phyloP scores from a whole-genome alignment of 2,329 filamentous ascomycete genomes.

The Alternaria arbusti region DNA sequence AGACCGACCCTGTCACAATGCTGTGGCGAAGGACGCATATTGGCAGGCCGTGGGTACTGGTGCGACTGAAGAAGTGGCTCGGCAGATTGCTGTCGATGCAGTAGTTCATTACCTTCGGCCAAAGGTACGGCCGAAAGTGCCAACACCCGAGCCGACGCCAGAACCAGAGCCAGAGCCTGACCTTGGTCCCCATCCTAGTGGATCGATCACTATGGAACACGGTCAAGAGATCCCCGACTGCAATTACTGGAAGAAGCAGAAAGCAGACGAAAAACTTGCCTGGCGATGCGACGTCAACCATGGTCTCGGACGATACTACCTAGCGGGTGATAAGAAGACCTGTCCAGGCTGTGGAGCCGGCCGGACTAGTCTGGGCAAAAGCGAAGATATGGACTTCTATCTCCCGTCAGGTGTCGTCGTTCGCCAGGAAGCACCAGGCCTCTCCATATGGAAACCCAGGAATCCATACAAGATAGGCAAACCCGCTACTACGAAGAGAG shows the following conservation, averaged over 20 bases:
- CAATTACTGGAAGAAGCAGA: slow-evolving; percentile 19
- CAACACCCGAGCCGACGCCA: slow-evolving; percentile 16
- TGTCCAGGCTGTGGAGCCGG: slow-evolving; percentile 34
- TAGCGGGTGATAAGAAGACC: slow-evolving; percentile 29
- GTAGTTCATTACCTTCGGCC: slow-evolving; percentile 19
- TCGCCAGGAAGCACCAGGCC: slow-evolving; percentile 22
- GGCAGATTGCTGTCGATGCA: slow-evolving; percentile 16
- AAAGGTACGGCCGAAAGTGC: slow-evolving; percentile 14
- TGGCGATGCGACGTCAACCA: slow-evolving; percentile 40
- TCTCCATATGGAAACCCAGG: slow-evolving; percentile 25
- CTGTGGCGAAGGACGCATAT: slow-evolving; percentile 33
- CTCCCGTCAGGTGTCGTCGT: slow-evolving; percentile 22
- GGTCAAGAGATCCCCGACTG: slow-evolving; percentile 28
- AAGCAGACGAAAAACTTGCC: slow-evolving; percentile 19
- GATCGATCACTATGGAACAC: slow-evolving; percentile 36
- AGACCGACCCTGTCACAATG: slow-evolving; percentile 25
- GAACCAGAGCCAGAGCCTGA: slow-evolving; percentile 22
- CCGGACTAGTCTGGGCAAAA: slow-evolving; percentile 14
- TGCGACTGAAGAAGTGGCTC: slow-evolving; percentile 16
- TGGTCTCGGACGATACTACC: slow-evolving; percentile 39
- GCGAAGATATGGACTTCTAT: slow-evolving; percentile 35
- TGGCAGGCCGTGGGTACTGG: slow-evolving; percentile 23
- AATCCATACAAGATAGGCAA: slow-evolving; percentile 23
- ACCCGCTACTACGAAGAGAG: neutral
- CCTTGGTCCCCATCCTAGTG: slow-evolving; percentile 31